Conservation (phyloP, 2,329 filamentous ascomycete genomes). For the Clarireedia monteithiana region DNA sequence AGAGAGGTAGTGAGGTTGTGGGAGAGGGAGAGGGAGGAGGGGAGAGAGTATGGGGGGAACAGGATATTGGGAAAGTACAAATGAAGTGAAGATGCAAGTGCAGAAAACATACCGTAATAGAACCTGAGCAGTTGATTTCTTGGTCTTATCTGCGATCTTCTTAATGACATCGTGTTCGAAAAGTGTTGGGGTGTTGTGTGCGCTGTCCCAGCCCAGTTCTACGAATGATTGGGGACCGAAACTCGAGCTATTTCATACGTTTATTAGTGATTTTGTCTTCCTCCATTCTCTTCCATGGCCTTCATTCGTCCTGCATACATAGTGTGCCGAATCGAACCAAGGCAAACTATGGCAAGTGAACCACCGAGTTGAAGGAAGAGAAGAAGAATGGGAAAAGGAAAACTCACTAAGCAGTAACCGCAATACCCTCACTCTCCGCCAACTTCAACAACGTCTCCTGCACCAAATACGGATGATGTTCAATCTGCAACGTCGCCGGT, state of each 20-base stretch:
- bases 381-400: not conserved
- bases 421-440: constrained; percentile 61
- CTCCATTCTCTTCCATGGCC: too few species aligned
- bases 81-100: too few species aligned
- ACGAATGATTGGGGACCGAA: constrained; percentile 75
- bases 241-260: constrained; percentile 42
- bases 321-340: too few species aligned
- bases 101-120: constrained; percentile 42
- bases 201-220: constrained; percentile 66
- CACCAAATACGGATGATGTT: constrained; percentile 84
- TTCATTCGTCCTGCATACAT: too few species aligned
- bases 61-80: not conserved
- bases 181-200: constrained; percentile 56
- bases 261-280: not conserved
- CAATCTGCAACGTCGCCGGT: constrained; percentile 75
- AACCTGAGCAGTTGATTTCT: constrained; percentile 70
- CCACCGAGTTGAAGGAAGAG: not conserved
- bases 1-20: too few species aligned
- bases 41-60: not conserved
- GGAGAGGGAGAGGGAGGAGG: not conserved
- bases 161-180: constrained; percentile 63
- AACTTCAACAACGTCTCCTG: constrained; percentile 65
- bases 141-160: constrained; percentile 58
- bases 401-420: constrained; percentile 63
- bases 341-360: too few species aligned